Evolutionary conservation across 495 filamentous ascomycete species (phyloP).

Genomic region (Penicillium taxi): DNA sequence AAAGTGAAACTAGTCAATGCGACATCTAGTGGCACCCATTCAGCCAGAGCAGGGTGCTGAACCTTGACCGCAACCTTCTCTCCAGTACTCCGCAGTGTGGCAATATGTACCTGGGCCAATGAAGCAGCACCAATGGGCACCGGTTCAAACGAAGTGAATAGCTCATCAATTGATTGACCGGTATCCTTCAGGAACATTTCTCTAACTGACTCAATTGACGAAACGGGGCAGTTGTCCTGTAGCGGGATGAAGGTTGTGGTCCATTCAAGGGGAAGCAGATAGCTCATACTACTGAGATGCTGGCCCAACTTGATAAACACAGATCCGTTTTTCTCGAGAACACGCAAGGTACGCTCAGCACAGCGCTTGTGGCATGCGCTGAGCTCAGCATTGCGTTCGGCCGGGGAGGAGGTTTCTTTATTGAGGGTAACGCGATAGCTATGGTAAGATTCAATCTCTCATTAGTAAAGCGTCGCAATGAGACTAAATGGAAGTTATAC

Average conservation of each 20-base stretch:
- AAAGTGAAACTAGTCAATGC: conserved; percentile 84
- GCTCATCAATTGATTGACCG: conserved; percentile 65
- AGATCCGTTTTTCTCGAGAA: conserved; percentile 89
- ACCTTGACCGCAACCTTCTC: conserved; percentile 96
- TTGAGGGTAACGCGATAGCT: conserved; percentile 82
- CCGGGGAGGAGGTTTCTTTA: conserved; percentile 47
- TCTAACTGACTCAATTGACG: conserved; percentile 80
- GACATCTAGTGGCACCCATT: conserved; percentile 89
- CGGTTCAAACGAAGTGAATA: conserved; percentile 75
- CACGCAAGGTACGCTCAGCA: conserved; percentile 74
- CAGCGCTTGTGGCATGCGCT: conserved; percentile 88
- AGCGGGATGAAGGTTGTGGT: conserved; percentile 92
- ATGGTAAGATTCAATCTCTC: neutral
- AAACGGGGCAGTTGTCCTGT: conserved; percentile 92
- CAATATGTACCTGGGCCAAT: conserved; percentile 88
- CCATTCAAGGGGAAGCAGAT: conserved; percentile 90
- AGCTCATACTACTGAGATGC: conserved; percentile 94
- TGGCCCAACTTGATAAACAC: conserved; percentile 98
- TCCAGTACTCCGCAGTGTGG: conserved; percentile 74
- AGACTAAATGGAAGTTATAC: neutral
- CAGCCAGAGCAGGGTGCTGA: conserved; percentile 82
- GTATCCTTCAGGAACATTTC: conserved; percentile 81
- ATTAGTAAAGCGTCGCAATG: neutral
- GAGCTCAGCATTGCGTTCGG: conserved; percentile 58
- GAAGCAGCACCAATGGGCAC: conserved; percentile 86